Percentiles rank a stretch among this genome's conserved stretches.
These are phyloP conservation scores for Serendipita sp. DNA, from an alignment of 768 basidiomycete species.

Conservation along the genomic window DNA sequence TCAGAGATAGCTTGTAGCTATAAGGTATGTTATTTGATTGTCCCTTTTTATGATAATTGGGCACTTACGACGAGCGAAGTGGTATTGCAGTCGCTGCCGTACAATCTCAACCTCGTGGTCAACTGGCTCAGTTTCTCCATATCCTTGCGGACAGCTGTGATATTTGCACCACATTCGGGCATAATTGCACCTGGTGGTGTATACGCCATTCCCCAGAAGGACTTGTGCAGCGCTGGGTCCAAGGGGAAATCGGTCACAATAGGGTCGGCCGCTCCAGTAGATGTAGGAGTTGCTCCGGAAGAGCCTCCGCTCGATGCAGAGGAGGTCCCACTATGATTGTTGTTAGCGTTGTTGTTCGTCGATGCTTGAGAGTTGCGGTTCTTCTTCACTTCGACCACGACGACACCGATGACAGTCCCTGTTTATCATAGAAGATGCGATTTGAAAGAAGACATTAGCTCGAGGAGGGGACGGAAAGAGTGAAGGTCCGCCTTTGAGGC, in stretches of 20 bases:
- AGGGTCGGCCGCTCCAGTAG: not conserved
- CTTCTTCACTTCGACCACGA: conserved; percentile 4
- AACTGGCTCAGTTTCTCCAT: not conserved
- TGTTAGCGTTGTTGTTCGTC: not conserved
- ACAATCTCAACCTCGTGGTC: not conserved
- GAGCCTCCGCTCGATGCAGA: not conserved
- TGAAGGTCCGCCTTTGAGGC: not conserved
- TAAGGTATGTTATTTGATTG: not conserved
- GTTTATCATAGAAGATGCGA: no score
- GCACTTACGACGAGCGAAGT: not conserved
- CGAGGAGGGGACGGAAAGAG: not conserved
- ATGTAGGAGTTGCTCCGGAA: not conserved
- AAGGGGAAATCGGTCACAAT: not conserved
- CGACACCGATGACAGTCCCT: not conserved
- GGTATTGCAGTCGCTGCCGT: conserved; percentile 3
- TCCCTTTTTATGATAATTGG: no score
- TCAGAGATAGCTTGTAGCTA: conserved; percentile 7
- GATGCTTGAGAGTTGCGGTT: not conserved
- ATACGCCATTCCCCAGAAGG: conserved; percentile 5
- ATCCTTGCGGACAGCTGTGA: not conserved
- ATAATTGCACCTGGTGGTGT: conserved; percentile 6
- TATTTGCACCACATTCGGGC: conserved; percentile 7
- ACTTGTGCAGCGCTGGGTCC: conserved; percentile 1
- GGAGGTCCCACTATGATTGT: not conserved
- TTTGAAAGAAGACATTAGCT: no score